phyloP scores from a whole-genome alignment of 2,329 filamentous ascomycete genomes.

The Talaromyces verruculosus region DNA sequence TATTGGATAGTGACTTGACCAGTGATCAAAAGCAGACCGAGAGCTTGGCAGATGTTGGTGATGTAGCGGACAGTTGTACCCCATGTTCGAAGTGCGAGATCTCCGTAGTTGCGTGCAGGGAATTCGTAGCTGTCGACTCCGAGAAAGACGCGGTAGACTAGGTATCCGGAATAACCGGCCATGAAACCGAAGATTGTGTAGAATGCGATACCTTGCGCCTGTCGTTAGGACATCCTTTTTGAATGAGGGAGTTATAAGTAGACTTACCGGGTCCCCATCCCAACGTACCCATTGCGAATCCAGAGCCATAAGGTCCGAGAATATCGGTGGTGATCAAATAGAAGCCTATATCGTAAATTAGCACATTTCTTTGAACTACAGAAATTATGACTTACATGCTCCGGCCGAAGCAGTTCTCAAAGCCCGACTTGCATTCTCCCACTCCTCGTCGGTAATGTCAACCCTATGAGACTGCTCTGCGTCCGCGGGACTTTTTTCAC shows the following conservation, averaged over 20 bases:
- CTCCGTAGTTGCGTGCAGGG: conserved; percentile 50
- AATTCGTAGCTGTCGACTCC: conserved; percentile 51
- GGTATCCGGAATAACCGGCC: conserved; percentile 47
- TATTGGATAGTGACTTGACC: conserved; percentile 50
- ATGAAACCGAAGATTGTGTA: conserved; percentile 49
- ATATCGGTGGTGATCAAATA: conserved; percentile 54
- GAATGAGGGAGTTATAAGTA: conserved; percentile 23
- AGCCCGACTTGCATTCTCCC: conserved; percentile 49
- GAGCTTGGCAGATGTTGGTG: conserved; percentile 51
- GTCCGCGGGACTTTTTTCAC: not conserved
- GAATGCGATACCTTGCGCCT: conserved; percentile 30
- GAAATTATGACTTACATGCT: conserved; percentile 30
- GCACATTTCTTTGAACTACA: not conserved
- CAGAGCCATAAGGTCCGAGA: conserved; percentile 46
- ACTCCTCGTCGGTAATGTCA: conserved; percentile 44
- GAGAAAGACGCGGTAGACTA: conserved; percentile 50
- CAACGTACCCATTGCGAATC: conserved; percentile 34
- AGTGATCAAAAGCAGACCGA: conserved; percentile 42
- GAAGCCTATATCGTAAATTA: conserved; percentile 33
- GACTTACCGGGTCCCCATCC: conserved; percentile 45
- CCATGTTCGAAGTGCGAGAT: conserved; percentile 51
- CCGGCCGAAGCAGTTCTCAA: conserved; percentile 50
- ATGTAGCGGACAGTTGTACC: conserved; percentile 48
- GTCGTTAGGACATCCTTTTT: not conserved
- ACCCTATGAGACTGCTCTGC: not conserved